These are phyloP conservation scores for Straminergon stramineum DNA, from an alignment of 225 moss, liverwort and hornwort species.

Conservation along the genomic window DNA sequence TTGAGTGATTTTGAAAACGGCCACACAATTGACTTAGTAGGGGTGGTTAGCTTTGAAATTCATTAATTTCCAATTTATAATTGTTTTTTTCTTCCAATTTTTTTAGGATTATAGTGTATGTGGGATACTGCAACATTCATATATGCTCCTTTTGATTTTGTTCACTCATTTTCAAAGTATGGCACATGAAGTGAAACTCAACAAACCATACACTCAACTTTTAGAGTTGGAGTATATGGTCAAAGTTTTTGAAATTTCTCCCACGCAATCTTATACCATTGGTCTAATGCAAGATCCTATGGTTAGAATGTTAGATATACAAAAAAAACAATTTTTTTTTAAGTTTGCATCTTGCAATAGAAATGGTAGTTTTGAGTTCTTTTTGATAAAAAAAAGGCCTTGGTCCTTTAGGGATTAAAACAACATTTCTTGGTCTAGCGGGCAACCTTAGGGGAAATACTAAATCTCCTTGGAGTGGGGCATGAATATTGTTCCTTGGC, in stretches of 20 bases:
- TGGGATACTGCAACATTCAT: not conserved
- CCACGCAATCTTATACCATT: accelerated
- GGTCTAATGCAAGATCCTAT: not conserved
- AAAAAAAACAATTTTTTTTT: not conserved
- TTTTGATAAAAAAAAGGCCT: not conserved
- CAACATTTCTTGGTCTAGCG: accelerated
- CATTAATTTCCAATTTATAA: too few relatives aligned
- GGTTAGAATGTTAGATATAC: not conserved
- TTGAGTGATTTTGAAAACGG: not conserved
- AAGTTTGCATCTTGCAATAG: not conserved
- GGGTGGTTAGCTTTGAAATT: too few relatives aligned
- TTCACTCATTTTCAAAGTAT: not conserved
- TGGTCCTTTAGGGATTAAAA: accelerated
- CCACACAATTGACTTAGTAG: too few relatives aligned
- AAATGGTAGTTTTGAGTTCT: not conserved
- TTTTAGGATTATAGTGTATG: not conserved
- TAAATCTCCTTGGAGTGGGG: not conserved
- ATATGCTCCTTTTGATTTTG: not conserved
- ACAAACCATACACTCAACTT: not conserved
- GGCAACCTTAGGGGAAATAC: not conserved
- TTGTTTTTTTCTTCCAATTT: not conserved
- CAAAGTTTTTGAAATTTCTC: not conserved
- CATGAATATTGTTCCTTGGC: not conserved
- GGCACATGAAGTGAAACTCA: accelerated
- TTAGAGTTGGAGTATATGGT: not conserved